These are phyloP conservation scores for Hebeloma cylindrosporum DNA, from an alignment of 768 basidiomycete species.

Conservation along the genomic window DNA sequence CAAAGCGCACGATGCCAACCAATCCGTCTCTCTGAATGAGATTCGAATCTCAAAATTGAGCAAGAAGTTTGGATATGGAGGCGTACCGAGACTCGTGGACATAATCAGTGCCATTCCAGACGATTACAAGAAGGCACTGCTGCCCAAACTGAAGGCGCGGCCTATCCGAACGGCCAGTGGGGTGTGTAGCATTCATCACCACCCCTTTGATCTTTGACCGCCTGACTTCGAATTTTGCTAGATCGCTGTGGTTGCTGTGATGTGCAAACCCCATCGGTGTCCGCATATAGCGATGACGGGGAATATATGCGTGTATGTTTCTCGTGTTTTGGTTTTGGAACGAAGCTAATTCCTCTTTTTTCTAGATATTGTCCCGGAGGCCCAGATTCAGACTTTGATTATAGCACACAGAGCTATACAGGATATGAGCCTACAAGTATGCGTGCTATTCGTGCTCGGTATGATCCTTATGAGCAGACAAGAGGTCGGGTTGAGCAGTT, in stretches of 20 bases:
- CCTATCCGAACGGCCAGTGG: slow-evolving; percentile 97
- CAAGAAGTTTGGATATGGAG: slow-evolving; percentile 85
- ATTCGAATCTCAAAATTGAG: slow-evolving; percentile 84
- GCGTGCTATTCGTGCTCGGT: slow-evolving; percentile 95
- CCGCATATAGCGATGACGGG: slow-evolving; percentile 99
- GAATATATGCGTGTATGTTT: slow-evolving; percentile 93
- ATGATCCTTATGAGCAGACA: slow-evolving; percentile 97
- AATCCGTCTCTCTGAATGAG: slow-evolving; percentile 82
- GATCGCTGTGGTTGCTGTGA: slow-evolving; percentile 99
- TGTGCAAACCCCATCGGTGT: slow-evolving; percentile 99
- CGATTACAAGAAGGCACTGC: slow-evolving; percentile 88
- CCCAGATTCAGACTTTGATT: slow-evolving; percentile 99
- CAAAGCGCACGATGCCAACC: slow-evolving; percentile 76
- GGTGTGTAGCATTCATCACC: slow-evolving; percentile 44
- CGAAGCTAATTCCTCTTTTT: background rate
- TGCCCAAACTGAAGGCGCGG: slow-evolving; percentile 88
- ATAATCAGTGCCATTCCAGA: slow-evolving; percentile 98
- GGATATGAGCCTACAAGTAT: slow-evolving; percentile 98
- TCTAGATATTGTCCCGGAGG: slow-evolving; percentile 95
- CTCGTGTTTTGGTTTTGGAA: background rate
- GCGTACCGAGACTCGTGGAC: slow-evolving; percentile 91
- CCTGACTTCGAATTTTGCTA: slow-evolving; percentile 29
- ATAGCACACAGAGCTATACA: slow-evolving; percentile 95
- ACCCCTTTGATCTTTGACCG: background rate
- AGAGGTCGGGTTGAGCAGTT: slow-evolving; percentile 94